Evolutionary conservation across 2,329 filamentous ascomycete species (phyloP), one percentile per base, ranked within the genome.

Genomic region (Pseudopyricularia javanii): DNA sequence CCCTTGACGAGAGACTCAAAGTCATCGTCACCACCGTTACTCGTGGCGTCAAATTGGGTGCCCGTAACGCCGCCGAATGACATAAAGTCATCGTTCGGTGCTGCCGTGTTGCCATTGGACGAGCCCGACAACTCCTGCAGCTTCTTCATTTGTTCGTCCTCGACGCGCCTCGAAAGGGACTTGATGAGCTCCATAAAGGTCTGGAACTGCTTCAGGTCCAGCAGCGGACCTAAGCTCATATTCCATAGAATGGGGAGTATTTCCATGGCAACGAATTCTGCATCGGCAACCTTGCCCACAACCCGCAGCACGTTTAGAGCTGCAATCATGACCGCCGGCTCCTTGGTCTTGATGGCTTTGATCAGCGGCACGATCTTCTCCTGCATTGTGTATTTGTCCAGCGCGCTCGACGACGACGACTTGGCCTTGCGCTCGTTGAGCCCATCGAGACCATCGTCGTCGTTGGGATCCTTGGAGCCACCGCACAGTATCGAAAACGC

Each of bases 361-460:
- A 98, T 76, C 4, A 97, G 71, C 0, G 93, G 93, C 0, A 97
- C 80, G 33, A 98, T 87, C 71, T 96, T 97, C 65, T 98, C 93
- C 66, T 98, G 93, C 71, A 98, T 91, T 0, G 93, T 97, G 63
- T 93, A 97, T 66, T 97, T 97, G 71, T 98, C 93, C 28, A 98
- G 73, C 3, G 91, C 91, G 2, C 83, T 89, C 1, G 85, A 85
- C 1, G 80, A 86, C 3, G 78, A 79, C 2, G 76, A 71, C 63
- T 84, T 83, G 54, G 79, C 76, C 61, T 78, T 80, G 50, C 78
- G 72, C 51, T 72, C 65, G 43, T 70, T 62, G 63, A 91, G 73
- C 0, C 89, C 90, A 58, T 88, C 85, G 3, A 96, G 74, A 4
- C 88, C 91, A 64, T 93, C 88, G 48, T 79, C 72, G 1, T 69